Evolutionary conservation across 306 rosid species (phyloP).

Genomic region (Senna siamea): DNA sequence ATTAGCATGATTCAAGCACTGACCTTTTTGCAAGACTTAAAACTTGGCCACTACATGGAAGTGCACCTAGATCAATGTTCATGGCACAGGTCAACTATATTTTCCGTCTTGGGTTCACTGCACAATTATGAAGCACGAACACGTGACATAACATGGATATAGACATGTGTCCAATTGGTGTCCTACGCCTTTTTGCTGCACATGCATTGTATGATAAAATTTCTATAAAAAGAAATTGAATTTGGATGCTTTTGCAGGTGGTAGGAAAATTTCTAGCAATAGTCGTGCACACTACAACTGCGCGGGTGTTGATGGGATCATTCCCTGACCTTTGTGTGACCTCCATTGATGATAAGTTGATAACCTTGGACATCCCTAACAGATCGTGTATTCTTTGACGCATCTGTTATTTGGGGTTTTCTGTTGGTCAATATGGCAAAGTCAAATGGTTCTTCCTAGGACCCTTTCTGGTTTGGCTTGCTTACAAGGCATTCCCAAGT

Average conservation of each 20-base stretch:
- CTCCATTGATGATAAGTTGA: constrained; percentile 57
- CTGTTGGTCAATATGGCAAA: constrained; percentile 70
- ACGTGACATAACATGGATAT: no score
- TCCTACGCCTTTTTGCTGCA: not conserved
- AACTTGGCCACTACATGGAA: constrained; percentile 92
- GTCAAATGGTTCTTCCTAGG: constrained; percentile 76
- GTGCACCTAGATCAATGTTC: constrained; percentile 89
- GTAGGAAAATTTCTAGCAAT: constrained; percentile 70
- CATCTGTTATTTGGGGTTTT: constrained; percentile 93
- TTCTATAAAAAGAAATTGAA: constrained; percentile 5
- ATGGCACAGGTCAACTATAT: constrained; percentile 67
- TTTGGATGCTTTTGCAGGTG: constrained; percentile 46
- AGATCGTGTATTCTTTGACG: constrained; percentile 78
- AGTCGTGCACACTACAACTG: constrained; percentile 58
- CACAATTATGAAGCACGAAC: no score
- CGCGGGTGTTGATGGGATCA: constrained; percentile 82
- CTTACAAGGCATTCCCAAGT: constrained; percentile 62
- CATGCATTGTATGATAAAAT: not conserved
- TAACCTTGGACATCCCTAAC: constrained; percentile 85
- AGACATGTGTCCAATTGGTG: no score
- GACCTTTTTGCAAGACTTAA: constrained; percentile 65
- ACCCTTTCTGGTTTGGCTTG: constrained; percentile 73
- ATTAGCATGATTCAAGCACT: constrained; percentile 83
- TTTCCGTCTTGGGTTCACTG: no score
- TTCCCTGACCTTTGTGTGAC: constrained; percentile 76